phyloP scores from a whole-genome alignment of 2,329 filamentous ascomycete genomes.

The Pestalotiopsis sp. region DNA sequence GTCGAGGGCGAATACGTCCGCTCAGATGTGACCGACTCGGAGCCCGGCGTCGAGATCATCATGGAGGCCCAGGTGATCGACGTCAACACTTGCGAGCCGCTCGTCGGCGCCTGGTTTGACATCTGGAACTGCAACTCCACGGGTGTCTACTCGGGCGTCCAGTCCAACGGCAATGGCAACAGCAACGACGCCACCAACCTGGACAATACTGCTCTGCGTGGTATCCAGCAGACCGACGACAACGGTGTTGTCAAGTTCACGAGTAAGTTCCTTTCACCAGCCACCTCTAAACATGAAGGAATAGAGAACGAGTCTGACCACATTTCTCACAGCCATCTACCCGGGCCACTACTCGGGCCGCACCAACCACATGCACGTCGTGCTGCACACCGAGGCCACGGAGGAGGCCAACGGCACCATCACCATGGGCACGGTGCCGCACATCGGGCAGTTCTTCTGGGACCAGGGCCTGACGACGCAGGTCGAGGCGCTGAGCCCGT shows the following conservation, averaged over 20 bases:
- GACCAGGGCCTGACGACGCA: slow-evolving; percentile 57
- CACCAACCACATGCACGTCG: slow-evolving; percentile 50
- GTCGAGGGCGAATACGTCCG: slow-evolving; percentile 54
- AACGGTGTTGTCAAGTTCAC: slow-evolving; percentile 45
- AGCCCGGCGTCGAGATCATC: slow-evolving; percentile 49
- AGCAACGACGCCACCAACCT: slow-evolving; percentile 40
- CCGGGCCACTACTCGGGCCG: slow-evolving; percentile 48
- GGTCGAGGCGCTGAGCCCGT: slow-evolving; percentile 6
- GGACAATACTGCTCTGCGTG: slow-evolving; percentile 42
- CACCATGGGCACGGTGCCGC: slow-evolving; percentile 42
- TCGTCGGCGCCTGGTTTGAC: slow-evolving; percentile 50
- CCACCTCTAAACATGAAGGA: no score
- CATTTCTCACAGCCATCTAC: slow-evolving; percentile 6
- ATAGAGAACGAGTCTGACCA: not conserved
- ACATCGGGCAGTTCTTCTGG: slow-evolving; percentile 62
- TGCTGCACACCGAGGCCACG: slow-evolving; percentile 44
- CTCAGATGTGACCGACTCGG: slow-evolving; percentile 46
- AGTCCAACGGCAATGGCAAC: slow-evolving; percentile 41
- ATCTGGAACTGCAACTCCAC: slow-evolving; percentile 52
- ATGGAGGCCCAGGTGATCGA: slow-evolving; percentile 58
- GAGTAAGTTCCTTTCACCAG: slow-evolving; percentile 31
- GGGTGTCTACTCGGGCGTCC: slow-evolving; percentile 50
- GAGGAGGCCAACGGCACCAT: slow-evolving; percentile 48
- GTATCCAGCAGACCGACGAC: slow-evolving; percentile 40
- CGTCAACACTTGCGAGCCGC: slow-evolving; percentile 53